Base-by-base conservation (phyloP, 2,329 filamentous ascomycete genomes). In the Colletotrichum lupini region DNA sequence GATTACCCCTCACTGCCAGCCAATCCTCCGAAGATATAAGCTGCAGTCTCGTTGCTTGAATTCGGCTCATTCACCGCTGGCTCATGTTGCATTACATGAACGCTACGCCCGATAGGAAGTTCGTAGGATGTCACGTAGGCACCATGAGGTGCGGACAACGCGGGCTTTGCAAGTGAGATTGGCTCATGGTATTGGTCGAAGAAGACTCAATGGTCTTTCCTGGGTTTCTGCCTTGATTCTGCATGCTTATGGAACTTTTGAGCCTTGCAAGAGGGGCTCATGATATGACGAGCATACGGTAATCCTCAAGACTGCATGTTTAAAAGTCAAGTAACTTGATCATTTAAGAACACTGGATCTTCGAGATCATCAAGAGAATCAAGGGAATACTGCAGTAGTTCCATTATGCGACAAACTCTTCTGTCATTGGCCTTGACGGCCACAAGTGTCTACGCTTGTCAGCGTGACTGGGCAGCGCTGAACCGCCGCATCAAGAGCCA, bases 41-140 rank as follows among this genome's bases (percentile, higher is more conserved):
- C 42, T 69, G 52, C 30, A 30, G 55, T 14, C 22, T 22, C 14
- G 22, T 53, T n/a, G 8, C 42, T 32, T 14, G 56, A 12, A 32
- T 24, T 24, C 9, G 26, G 9, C 55, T 68, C n/a, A 32, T 64
- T 59, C 37, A 69, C 53, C 69, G 55, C 66, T 73, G 14, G 22
- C 5, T 24, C 12, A 37, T 9, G 70, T 70, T 65, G 46, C 60
- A 70, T 70, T 22, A 66, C 42, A 69, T 57, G 46, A 26, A 37
- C 60, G 46, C 70, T 61, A 60, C 46, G 46, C 70, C 30, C 4
- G 46, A 65, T 64, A 70, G 59, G 69, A 72, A 72, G 58, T 11
- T 69, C 28, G 1, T 3, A 55, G 24, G 19, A 37, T 58, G 42
- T 58, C 64, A 68, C 30, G 57, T 42, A 58, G 52, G 53, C 19